phyloP scores from a whole-genome alignment of 768 basidiomycete genomes.

The Kwoniella botswanensis region DNA sequence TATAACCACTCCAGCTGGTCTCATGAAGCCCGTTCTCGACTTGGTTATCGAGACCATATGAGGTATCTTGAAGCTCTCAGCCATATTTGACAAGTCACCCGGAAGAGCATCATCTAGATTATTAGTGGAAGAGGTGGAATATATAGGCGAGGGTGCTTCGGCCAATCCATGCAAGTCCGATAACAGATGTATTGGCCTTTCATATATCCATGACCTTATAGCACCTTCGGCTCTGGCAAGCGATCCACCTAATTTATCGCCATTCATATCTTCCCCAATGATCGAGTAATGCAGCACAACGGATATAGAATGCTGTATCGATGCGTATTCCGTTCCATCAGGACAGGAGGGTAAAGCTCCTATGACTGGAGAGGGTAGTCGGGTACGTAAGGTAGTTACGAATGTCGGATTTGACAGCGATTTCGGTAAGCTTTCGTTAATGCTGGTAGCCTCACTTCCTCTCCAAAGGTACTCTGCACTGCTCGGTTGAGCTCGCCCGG shows the following conservation, averaged over 20 bases:
- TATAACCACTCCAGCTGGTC: background rate
- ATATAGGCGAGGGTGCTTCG: background rate
- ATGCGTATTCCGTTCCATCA: background rate
- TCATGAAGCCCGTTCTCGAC: background rate
- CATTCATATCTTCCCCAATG: background rate
- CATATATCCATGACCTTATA: constrained; percentile 1
- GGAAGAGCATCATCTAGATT: background rate
- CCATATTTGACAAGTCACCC: background rate
- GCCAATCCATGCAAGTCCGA: constrained; percentile 1
- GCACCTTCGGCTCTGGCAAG: background rate
- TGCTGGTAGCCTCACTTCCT: background rate
- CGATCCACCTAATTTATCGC: background rate
- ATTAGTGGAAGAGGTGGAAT: background rate
- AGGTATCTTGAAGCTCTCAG: background rate
- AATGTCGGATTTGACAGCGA: background rate
- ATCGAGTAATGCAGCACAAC: background rate
- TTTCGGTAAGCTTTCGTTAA: too few species aligned
- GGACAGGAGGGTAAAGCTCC: background rate
- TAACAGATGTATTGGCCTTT: background rate
- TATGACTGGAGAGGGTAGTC: background rate
- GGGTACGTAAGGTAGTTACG: background rate
- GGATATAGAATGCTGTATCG: background rate
- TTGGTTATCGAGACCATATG: constrained; percentile 3
- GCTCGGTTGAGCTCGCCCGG: background rate
- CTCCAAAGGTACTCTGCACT: background rate